Evolutionary conservation across 106 monocot genomes (phyloP), one percentile per base, ranked within the genome.

Genomic region (Allium cepa): DNA sequence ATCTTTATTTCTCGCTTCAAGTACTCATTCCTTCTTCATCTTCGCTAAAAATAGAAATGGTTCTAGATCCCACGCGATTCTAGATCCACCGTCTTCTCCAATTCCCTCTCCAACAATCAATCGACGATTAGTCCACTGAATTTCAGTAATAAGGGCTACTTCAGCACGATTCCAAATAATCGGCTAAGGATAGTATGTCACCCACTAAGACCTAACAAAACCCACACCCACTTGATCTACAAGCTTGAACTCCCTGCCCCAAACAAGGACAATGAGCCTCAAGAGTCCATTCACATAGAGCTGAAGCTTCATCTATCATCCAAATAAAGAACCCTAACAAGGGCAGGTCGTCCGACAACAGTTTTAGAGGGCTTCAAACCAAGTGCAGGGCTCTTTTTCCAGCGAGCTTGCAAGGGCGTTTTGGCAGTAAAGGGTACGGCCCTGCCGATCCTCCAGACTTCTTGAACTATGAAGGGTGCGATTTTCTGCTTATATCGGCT

Each of bases 391-490:
- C 88, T 0, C 65, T 66, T 47, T 93, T 83, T 77, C 92, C 92
- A 0, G 88, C 88, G 7, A 74, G 76, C 58, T 72, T 93, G 3
- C 85, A 93, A 57, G 83, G 76, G 12, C 50, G 57, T 17, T 68
- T 93, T 4, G 88, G 92, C 36, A 10, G 27, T 26, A 51, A 9
- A 15, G 45, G 76, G 15, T 93, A 76, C 74, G 13, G 49, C 3
- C 67, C 80, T 0, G 85, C 83, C 0, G 92, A 93, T 26, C 88
- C 92, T 10, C 83, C 83, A 8, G 85, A 93, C 55, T 83, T 88
- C 27, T 26, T 93, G 50, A 93, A 88, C 81, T 88, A 93, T 50
- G 92, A 93, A 49, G 88, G 92, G 52, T 93, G 92, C 60, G 83
- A 93, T 78, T 62, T 93, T 15, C 62, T 93, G 63, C 78, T 93